Evolutionary conservation across 371 early-diverging fungal genomes (phyloP).

Genomic region (Capniomyces stellatus): DNA sequence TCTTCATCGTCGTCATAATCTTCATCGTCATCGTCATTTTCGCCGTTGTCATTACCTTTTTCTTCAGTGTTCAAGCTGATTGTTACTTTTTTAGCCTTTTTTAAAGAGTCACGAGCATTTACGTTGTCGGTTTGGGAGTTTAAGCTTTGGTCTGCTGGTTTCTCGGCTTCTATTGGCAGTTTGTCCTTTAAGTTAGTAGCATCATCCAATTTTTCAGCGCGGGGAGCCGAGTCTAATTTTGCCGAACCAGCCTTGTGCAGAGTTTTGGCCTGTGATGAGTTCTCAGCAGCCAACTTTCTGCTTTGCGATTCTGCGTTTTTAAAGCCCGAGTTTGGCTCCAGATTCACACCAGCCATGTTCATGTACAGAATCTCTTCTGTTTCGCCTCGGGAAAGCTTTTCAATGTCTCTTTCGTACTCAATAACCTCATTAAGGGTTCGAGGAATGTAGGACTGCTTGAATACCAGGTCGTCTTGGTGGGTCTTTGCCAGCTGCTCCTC

Average conservation of each 20-base stretch:
- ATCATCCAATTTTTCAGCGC: background rate
- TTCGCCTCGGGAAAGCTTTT: slow-evolving; percentile 48
- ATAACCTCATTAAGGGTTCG: slow-evolving; percentile 78
- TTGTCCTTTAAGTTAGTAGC: background rate
- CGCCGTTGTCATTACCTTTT: slow-evolving; percentile 12
- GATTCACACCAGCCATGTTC: slow-evolving; percentile 28
- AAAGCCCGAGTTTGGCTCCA: slow-evolving; percentile 1
- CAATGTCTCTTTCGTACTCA: slow-evolving; percentile 71
- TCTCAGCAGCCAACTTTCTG: background rate
- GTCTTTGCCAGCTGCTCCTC: slow-evolving; percentile 26
- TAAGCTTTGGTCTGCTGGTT: background rate
- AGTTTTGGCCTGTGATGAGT: background rate
- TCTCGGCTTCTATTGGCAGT: background rate
- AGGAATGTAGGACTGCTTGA: slow-evolving; percentile 81
- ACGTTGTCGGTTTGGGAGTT: background rate
- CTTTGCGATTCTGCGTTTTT: background rate
- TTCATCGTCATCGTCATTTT: slow-evolving; percentile 3
- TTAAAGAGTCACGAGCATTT: background rate
- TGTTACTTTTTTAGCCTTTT: background rate
- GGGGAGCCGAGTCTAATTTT: background rate
- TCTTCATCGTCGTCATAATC: slow-evolving; percentile 22
- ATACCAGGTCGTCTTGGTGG: slow-evolving; percentile 72
- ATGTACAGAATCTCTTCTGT: slow-evolving; percentile 41
- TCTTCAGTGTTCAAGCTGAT: slow-evolving; percentile 12
- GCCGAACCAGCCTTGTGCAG: background rate